Evolutionary conservation across 1,284 basidiomycete genomes (phyloP).

Genomic region (Phylloboletellus chloephorus): DNA sequence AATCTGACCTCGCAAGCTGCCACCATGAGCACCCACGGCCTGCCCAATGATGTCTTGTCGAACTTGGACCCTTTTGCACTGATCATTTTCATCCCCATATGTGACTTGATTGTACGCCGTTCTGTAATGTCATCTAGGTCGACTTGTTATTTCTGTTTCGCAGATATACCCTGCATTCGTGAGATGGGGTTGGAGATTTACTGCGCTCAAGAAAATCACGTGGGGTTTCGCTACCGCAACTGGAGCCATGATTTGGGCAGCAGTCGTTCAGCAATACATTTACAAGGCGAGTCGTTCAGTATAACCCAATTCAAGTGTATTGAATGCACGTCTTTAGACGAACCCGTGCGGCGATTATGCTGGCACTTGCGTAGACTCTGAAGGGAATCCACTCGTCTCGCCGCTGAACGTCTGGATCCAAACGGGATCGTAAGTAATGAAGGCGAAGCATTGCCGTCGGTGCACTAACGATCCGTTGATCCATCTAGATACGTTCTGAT

Average conservation of each 20-base stretch:
- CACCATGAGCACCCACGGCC: constrained; percentile 64
- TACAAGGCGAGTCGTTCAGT: constrained; percentile 47
- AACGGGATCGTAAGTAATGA: constrained; percentile 44
- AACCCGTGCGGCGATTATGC: constrained; percentile 63
- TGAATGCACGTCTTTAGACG: constrained; percentile 32
- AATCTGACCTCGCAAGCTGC: constrained; percentile 77
- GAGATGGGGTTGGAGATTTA: constrained; percentile 63
- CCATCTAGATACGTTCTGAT: constrained; percentile 54
- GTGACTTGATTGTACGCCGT: constrained; percentile 46
- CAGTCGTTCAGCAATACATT: constrained; percentile 72
- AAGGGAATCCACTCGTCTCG: constrained; percentile 39
- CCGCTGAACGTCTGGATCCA: constrained; percentile 77
- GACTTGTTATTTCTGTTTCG: neutral
- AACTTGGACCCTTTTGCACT: constrained; percentile 77
- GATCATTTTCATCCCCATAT: constrained; percentile 70
- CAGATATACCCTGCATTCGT: constrained; percentile 71
- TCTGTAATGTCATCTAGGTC: neutral
- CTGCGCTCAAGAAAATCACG: constrained; percentile 68
- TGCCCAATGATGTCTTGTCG: constrained; percentile 79
- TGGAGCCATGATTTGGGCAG: constrained; percentile 55
- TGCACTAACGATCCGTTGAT: neutral
- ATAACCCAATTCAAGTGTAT: neutral
- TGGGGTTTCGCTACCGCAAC: constrained; percentile 66
- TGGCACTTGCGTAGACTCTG: constrained; percentile 46
- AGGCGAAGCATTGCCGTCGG: neutral